Evolutionary conservation across 257 asterid genomes (phyloP).

Genomic region (Rehmannia glutinosa): DNA sequence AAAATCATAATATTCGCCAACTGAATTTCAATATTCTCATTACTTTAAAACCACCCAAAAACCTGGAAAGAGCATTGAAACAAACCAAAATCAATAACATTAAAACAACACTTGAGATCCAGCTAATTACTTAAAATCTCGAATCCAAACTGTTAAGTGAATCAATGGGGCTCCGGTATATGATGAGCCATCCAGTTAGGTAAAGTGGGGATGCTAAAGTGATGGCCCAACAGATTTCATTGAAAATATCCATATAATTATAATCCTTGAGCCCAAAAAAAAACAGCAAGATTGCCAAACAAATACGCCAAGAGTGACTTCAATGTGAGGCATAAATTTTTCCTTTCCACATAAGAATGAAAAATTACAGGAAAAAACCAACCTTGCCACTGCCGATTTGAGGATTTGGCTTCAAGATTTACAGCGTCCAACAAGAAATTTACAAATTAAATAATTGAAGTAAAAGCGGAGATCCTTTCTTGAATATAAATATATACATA

Average conservation of each 20-base stretch:
- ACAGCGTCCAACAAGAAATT: constrained; percentile 17
- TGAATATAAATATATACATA: background rate
- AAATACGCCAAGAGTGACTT: constrained; percentile 43
- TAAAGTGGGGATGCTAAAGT: constrained; percentile 51
- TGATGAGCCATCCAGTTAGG: constrained; percentile 44
- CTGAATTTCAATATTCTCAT: constrained; percentile 11
- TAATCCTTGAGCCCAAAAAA: background rate
- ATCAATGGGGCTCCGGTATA: constrained; percentile 25
- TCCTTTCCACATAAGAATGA: background rate
- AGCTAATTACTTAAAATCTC: background rate
- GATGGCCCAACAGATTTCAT: constrained; percentile 59
- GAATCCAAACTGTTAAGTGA: constrained; percentile 19
- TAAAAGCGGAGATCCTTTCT: constrained; percentile 28
- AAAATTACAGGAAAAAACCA: background rate
- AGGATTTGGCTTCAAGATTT: constrained; percentile 23
- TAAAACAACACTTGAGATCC: constrained; percentile 28
- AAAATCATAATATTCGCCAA: constrained; percentile 1
- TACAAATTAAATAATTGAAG: constrained; percentile 9
- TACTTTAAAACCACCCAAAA: constrained; percentile 2
- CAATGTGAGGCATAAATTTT: constrained; percentile 26
- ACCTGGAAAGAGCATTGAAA: background rate
- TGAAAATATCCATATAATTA: background rate
- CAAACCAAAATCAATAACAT: background rate
- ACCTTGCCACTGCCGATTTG: constrained; percentile 32
- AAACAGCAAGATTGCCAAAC: constrained; percentile 40